A percentile compares a stretch with the other conserved stretches of the same genome.
Evolutionary conservation across 306 rosid genomes (phyloP).

Genomic region (Vigna angularis): DNA sequence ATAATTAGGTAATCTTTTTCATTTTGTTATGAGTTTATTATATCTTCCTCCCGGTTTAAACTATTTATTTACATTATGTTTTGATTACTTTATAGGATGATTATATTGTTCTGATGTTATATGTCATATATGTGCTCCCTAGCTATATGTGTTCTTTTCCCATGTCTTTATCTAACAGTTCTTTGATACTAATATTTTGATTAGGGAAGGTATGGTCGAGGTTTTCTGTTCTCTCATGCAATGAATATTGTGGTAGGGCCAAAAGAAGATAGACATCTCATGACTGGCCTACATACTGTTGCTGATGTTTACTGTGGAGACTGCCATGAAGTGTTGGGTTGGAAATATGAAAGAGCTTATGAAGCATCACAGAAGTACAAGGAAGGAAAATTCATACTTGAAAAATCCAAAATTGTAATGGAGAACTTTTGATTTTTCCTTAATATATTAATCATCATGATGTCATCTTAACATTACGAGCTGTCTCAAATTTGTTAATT

Average conservation of each 20-base stretch:
- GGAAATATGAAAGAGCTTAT: conserved; percentile 83
- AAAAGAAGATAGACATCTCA: conserved; percentile 76
- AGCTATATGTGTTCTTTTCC: neutral
- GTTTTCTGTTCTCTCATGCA: conserved; percentile 84
- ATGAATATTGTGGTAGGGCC: conserved; percentile 75
- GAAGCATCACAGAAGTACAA: conserved; percentile 88
- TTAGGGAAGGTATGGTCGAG: conserved; percentile 86
- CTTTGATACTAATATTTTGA: conserved; percentile 33
- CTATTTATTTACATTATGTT: neutral
- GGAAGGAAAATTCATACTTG: conserved; percentile 86
- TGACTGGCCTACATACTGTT: conserved; percentile 87
- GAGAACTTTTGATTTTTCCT: conserved; percentile 43
- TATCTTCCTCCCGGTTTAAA: neutral
- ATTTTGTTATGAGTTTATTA: neutral
- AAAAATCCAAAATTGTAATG: conserved; percentile 76
- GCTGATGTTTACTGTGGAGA: conserved; percentile 75
- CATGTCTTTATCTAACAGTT: conserved; percentile 13
- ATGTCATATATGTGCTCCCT: neutral
- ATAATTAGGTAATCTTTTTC: neutral
- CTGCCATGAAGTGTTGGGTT: conserved; percentile 79
- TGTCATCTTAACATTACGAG: conserved; percentile 45
- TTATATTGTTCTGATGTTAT: neutral
- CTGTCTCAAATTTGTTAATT: conserved; percentile 45
- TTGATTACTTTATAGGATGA: neutral
- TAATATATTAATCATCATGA: conserved; percentile 42